phyloP scores from a whole-genome alignment of 306 rosid species.

The Albizia julibrissin region DNA sequence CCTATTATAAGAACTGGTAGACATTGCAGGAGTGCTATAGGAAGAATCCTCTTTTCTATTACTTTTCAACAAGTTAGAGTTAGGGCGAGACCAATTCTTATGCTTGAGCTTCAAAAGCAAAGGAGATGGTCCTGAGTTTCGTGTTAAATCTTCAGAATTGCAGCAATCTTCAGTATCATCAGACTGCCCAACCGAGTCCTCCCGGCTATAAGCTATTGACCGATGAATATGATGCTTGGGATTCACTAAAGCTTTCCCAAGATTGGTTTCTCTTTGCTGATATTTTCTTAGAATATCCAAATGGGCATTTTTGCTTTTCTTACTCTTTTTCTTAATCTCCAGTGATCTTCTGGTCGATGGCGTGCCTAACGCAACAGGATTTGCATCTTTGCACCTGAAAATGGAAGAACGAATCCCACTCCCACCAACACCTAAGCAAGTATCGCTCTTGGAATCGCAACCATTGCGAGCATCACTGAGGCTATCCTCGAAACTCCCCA shows the following conservation, averaged over 20 bases:
- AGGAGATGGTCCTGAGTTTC: conserved; percentile 63
- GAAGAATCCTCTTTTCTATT: conserved; percentile 77
- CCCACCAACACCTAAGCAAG: conserved; percentile 48
- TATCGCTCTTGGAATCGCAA: conserved; percentile 71
- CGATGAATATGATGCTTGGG: conserved; percentile 44
- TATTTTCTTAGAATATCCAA: conserved; percentile 55
- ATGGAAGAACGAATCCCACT: conserved; percentile 59
- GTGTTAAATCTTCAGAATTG: conserved; percentile 66
- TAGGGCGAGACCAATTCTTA: conserved; percentile 62
- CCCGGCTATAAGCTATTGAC: conserved; percentile 44
- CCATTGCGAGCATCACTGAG: conserved; percentile 72
- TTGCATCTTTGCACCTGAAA: conserved; percentile 58
- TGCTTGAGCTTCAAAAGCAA: conserved; percentile 65
- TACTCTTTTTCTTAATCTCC: conserved; percentile 54
- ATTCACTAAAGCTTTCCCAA: conserved; percentile 44
- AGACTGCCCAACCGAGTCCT: conserved; percentile 66
- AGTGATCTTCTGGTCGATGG: conserved; percentile 35
- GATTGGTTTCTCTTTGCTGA: conserved; percentile 44
- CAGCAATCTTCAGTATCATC: conserved; percentile 74
- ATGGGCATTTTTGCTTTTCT: conserved; percentile 49
- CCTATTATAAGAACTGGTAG: conserved; percentile 80
- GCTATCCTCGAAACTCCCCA: conserved; percentile 64
- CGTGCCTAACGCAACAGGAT: conserved; percentile 44
- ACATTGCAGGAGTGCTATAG: conserved; percentile 92
- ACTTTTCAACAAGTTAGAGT: conserved; percentile 54